phyloP scores from a whole-genome alignment of 1,284 basidiomycete species.

The Amylostereum chailletii region DNA sequence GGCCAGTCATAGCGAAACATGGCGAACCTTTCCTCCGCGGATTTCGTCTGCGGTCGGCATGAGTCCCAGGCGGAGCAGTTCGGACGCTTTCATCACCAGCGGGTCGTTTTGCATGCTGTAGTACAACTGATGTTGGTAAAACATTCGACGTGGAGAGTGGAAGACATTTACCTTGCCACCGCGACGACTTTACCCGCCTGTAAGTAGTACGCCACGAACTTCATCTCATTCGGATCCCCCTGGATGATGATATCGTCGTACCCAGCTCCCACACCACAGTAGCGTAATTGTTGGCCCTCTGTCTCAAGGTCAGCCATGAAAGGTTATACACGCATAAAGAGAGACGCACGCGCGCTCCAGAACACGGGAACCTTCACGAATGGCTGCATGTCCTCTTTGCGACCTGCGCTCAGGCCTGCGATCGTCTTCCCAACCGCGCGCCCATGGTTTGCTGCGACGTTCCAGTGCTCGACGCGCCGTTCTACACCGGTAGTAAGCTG shows the following conservation, averaged over 20 bases:
- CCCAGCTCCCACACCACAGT: slow-evolving; percentile 64
- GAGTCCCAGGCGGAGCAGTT: slow-evolving; percentile 69
- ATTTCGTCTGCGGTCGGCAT: slow-evolving; percentile 81
- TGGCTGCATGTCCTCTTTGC: slow-evolving; percentile 36
- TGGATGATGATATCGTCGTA: slow-evolving; percentile 73
- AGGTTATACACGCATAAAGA: not conserved
- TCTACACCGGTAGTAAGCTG: slow-evolving; percentile 45
- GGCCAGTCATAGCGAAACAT: too few relatives aligned
- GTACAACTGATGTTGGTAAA: not conserved
- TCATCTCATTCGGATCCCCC: slow-evolving; percentile 73
- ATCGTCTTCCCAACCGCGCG: slow-evolving; percentile 4
- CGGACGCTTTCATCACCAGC: slow-evolving; percentile 73
- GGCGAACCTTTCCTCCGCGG: slow-evolving; percentile 47
- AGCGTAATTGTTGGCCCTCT: slow-evolving; percentile 75
- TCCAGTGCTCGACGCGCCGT: slow-evolving; percentile 86
- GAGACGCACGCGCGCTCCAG: slow-evolving; percentile 72
- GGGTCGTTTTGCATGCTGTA: slow-evolving; percentile 77
- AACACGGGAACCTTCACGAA: slow-evolving; percentile 83
- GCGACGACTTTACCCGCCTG: slow-evolving; percentile 74
- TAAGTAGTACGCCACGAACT: slow-evolving; percentile 86
- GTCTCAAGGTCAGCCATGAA: slow-evolving; percentile 12
- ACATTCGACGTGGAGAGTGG: not conserved
- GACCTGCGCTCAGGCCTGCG: slow-evolving; percentile 42
- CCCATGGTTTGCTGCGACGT: slow-evolving; percentile 37
- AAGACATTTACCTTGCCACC: slow-evolving; percentile 56